A percentile compares a stretch with the other conserved stretches of the same genome.
phyloP scores from a whole-genome alignment of 2,329 filamentous ascomycete genomes.

The Paraphoma sp. region DNA sequence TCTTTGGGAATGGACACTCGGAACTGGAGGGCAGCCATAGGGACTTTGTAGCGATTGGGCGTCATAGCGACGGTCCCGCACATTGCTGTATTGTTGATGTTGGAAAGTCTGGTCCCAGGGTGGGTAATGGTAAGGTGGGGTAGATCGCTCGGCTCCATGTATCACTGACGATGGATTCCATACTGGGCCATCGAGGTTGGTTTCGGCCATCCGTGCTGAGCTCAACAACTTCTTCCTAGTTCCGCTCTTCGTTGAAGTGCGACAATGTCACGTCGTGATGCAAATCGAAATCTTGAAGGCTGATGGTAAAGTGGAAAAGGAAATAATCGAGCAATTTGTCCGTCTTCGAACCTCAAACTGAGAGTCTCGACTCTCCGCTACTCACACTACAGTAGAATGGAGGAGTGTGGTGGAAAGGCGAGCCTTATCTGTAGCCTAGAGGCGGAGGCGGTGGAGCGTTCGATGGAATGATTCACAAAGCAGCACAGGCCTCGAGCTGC shows the following conservation, averaged over 20 bases:
- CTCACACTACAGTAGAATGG: not conserved
- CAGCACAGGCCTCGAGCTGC: slow-evolving; percentile 13
- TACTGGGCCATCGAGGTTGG: slow-evolving; percentile 23
- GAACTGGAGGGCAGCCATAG: not conserved
- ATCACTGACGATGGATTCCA: slow-evolving; percentile 25
- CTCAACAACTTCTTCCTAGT: not conserved
- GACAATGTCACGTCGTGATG: not conserved
- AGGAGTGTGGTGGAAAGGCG: not conserved
- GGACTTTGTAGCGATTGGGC: not conserved
- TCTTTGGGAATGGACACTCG: not conserved
- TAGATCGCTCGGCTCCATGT: slow-evolving; percentile 26
- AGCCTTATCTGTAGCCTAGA: slow-evolving; percentile 24
- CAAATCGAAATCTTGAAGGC: not conserved
- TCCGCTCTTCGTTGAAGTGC: not conserved
- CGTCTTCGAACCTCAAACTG: not conserved
- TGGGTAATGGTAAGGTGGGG: slow-evolving; percentile 24
- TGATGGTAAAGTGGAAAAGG: not conserved
- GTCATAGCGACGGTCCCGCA: not conserved
- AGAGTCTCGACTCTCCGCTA: not conserved
- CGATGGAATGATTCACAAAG: slow-evolving; percentile 25
- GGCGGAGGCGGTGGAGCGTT: slow-evolving; percentile 17
- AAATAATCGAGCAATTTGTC: not conserved
- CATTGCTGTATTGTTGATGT: slow-evolving; percentile 10
- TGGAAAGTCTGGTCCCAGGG: slow-evolving; percentile 18
- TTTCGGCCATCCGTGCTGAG: slow-evolving; percentile 32